Evolutionary conservation across 352 stramenopile genomes (phyloP).

Genomic region (Phytophthora kernoviae): DNA sequence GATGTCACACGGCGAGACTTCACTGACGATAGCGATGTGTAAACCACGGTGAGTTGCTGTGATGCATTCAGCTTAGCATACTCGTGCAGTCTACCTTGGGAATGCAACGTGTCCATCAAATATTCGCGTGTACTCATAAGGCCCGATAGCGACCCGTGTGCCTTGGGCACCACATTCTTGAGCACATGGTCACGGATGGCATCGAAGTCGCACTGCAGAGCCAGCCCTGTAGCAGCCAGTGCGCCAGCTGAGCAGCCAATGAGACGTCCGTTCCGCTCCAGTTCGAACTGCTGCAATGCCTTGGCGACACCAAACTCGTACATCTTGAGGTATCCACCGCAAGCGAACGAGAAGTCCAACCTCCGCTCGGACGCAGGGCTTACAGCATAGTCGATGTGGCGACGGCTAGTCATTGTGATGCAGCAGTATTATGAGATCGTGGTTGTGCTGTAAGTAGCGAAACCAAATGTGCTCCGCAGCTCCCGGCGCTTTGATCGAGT

Average conservation of each 20-base stretch:
- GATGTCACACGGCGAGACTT: conserved; percentile 60
- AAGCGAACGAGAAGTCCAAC: conserved; percentile 82
- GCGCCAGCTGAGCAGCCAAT: conserved; percentile 84
- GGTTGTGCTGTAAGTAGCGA: conserved; percentile 4
- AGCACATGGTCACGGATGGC: conserved; percentile 68
- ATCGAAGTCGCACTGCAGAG: conserved; percentile 78
- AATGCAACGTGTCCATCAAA: conserved; percentile 50
- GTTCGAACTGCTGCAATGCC: conserved; percentile 73
- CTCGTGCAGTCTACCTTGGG: conserved; percentile 46
- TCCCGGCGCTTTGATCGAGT: not conserved
- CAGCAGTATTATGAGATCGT: not conserved
- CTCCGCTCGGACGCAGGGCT: not conserved
- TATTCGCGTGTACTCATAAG: conserved; percentile 74
- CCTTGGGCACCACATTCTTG: conserved; percentile 52
- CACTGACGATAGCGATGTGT: conserved; percentile 70
- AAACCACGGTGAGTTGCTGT: conserved; percentile 65
- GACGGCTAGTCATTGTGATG: conserved; percentile 9
- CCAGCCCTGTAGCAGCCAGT: conserved; percentile 70
- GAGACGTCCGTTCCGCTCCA: conserved; percentile 62
- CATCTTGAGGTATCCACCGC: conserved; percentile 89
- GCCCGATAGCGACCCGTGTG: conserved; percentile 50
- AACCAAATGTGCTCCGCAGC: conserved; percentile 16
- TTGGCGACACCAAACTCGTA: conserved; percentile 90
- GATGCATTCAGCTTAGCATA: conserved; percentile 55
- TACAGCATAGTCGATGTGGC: conserved; percentile 5